Percentiles rank a stretch among this genome's conserved stretches.
These are phyloP conservation scores for Colletotrichum sp. DNA, from an alignment of 2,329 filamentous ascomycete genomes.

Conservation along the genomic window DNA sequence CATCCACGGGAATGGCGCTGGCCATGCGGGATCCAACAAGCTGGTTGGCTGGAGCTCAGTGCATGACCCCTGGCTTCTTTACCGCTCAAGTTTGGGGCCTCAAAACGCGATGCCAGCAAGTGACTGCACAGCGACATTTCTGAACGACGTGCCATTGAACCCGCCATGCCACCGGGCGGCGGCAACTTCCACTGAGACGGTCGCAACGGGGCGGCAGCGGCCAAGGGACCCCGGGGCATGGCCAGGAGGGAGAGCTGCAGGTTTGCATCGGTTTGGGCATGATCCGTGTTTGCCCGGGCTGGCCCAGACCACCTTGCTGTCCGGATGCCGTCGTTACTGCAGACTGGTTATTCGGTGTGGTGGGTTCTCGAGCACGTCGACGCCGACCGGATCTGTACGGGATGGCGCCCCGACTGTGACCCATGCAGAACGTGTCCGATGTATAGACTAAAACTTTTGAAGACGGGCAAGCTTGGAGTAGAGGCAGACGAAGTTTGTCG, in stretches of 20 bases:
- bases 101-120: background rate
- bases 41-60: background rate
- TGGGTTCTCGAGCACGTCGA: background rate
- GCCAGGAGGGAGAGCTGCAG: background rate
- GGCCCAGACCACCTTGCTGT: constrained; percentile 1
- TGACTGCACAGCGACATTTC: background rate
- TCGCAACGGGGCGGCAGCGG: background rate
- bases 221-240: background rate
- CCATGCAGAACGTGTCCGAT: background rate
- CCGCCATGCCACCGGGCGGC: background rate
- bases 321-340: background rate
- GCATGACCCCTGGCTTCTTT: background rate
- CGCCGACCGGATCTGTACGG: background rate
- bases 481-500: background rate
- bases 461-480: background rate
- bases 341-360: background rate
- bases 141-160: background rate
- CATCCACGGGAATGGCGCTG: background rate
- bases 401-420: background rate
- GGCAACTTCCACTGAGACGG: background rate
- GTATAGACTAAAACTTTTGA: background rate
- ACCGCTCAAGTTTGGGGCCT: background rate
- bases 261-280: constrained; percentile 2
- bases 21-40: background rate
- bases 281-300: constrained; percentile 12